Conservation (phyloP, 2,329 filamentous ascomycete species). For the Rhynchosporium graminicola region DNA sequence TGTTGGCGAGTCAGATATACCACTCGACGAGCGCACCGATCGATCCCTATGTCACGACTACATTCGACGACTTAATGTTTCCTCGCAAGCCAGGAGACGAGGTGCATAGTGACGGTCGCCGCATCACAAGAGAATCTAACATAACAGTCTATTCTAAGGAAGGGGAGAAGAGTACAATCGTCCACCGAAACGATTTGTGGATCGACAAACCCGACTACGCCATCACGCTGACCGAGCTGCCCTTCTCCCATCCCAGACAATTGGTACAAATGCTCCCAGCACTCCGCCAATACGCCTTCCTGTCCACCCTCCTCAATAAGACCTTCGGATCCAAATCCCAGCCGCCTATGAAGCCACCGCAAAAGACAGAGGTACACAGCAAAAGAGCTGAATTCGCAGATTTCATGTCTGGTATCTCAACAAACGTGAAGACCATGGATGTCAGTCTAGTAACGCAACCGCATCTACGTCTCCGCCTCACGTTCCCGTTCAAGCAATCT, state of each 20-base stretch:
- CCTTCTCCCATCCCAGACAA: conserved; percentile 78
- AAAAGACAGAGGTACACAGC: conserved; percentile 25
- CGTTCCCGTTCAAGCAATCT: conserved; percentile 35
- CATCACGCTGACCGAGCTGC: conserved; percentile 64
- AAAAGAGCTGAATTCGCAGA: conserved; percentile 36
- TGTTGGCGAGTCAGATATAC: conserved; percentile 63
- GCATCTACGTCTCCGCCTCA: conserved; percentile 32
- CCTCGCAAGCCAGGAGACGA: conserved; percentile 48
- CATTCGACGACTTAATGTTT: conserved; percentile 55
- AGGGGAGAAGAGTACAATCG: conserved; percentile 34
- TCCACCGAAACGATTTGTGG: conserved; percentile 62
- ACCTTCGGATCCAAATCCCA: conserved; percentile 51
- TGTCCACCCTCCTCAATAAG: conserved; percentile 63
- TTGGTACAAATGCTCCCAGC: conserved; percentile 72
- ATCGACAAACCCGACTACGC: conserved; percentile 75
- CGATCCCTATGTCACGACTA: conserved; percentile 52
- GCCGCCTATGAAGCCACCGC: conserved; percentile 11
- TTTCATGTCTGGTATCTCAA: conserved; percentile 35
- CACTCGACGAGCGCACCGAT: conserved; percentile 59
- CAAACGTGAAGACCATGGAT: conserved; percentile 31
- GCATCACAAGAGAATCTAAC: conserved; percentile 51
- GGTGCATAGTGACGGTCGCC: conserved; percentile 57
- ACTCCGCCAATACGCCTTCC: conserved; percentile 73
- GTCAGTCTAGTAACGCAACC: conserved; percentile 38
- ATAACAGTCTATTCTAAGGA: conserved; percentile 45